These are phyloP conservation scores for Dendrobium officinale DNA, from an alignment of 106 monocot genomes.

Conservation along the genomic window DNA sequence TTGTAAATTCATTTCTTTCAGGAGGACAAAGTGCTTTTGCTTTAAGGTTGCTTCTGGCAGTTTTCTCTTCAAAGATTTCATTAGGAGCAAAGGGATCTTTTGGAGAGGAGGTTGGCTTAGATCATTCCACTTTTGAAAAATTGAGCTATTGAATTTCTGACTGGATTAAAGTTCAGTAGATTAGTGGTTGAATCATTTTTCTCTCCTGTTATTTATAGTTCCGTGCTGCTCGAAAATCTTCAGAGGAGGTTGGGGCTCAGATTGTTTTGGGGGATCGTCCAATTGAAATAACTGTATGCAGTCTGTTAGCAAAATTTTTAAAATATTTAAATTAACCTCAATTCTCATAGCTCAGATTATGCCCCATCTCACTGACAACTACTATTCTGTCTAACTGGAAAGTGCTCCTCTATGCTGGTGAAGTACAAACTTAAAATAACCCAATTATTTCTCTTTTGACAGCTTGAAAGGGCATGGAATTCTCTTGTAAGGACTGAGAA, in stretches of 20 bases:
- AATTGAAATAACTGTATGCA: slow-evolving; percentile 90
- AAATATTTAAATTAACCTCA: neutral
- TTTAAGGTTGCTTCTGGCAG: slow-evolving; percentile 75
- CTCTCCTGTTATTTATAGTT: slow-evolving; percentile 47
- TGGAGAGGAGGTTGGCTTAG: slow-evolving; percentile 63
- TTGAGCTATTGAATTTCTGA: neutral
- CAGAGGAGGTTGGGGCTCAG: slow-evolving; percentile 85
- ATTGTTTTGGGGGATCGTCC: slow-evolving; percentile 94
- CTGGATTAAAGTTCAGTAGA: neutral
- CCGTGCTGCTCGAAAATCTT: slow-evolving; percentile 75
- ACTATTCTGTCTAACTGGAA: neutral
- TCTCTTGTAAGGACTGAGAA: slow-evolving; percentile 76
- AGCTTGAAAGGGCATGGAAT: slow-evolving; percentile 90
- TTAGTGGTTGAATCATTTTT: neutral
- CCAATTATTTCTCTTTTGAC: slow-evolving; percentile 20
- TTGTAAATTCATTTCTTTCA: slow-evolving; percentile 12
- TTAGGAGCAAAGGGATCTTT: slow-evolving; percentile 50
- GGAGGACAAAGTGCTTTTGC: slow-evolving; percentile 96
- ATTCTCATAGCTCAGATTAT: neutral
- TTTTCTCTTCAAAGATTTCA: slow-evolving; percentile 90
- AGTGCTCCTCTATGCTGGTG: neutral
- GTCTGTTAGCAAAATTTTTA: neutral
- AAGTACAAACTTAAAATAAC: neutral
- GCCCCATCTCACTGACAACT: neutral
- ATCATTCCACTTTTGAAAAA: neutral